A percentile compares a stretch with the other conserved stretches of the same genome.
These are phyloP conservation scores for Hymenochaete sp. DNA, from an alignment of 1,284 basidiomycete genomes.

Conservation along the genomic window DNA sequence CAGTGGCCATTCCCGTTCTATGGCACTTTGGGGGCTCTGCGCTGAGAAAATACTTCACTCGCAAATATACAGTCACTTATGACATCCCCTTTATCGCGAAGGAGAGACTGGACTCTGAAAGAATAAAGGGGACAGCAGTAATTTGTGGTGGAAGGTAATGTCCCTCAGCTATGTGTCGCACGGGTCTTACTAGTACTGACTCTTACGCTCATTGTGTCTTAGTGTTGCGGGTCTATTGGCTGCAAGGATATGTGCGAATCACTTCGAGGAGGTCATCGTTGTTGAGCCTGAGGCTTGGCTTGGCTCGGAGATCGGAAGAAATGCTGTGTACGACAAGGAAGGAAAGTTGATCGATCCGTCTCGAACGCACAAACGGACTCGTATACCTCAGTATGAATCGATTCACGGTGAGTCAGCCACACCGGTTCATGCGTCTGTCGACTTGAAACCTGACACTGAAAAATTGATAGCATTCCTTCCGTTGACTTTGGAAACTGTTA, in stretches of 20 bases:
- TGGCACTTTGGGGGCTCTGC: not conserved
- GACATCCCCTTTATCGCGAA: conserved; percentile 17
- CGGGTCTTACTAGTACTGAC: not conserved
- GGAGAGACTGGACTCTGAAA: conserved; percentile 4
- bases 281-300: conserved; percentile 29
- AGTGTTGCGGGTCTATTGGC: conserved; percentile 26
- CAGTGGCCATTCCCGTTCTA: not conserved
- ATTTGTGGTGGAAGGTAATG: conserved; percentile 26
- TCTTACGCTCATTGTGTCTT: not conserved
- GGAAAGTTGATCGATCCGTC: conserved; percentile 1
- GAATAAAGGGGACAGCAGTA: conserved; percentile 23
- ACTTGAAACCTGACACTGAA: not conserved
- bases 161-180: not conserved
- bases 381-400: conserved; percentile 26
- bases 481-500: no score
- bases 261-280: conserved; percentile 29
- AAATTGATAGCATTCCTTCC: no score
- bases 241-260: conserved; percentile 25
- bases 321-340: conserved; percentile 2
- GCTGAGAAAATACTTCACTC: conserved; percentile 1
- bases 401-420: conserved; percentile 21
- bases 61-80: conserved; percentile 3
- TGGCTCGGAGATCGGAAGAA: conserved; percentile 6
- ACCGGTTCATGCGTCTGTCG: not conserved
- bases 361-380: conserved; percentile 20